A percentile compares a stretch with the other conserved stretches of the same genome.
Evolutionary conservation across 2,329 filamentous ascomycete genomes (phyloP).

Genomic region (Teratosphaeria zuluensis): DNA sequence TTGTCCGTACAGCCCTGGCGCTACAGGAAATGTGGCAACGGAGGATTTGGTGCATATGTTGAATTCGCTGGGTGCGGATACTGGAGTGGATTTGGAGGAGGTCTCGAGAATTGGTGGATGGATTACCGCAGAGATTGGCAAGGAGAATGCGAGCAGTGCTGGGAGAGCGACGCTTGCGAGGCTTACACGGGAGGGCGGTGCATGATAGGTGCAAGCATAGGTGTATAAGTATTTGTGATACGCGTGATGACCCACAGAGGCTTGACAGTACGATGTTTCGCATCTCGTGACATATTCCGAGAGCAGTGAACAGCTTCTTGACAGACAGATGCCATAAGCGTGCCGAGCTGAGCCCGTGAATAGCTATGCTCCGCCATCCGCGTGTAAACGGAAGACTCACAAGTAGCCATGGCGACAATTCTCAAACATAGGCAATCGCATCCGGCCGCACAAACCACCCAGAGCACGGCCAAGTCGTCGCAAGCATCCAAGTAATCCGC

Average conservation of each 20-base stretch:
- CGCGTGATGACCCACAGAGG: neutral
- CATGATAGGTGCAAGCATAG: neutral
- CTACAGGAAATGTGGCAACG: constrained; percentile 76
- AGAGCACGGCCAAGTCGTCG: neutral
- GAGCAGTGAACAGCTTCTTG: no score
- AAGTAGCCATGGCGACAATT: neutral
- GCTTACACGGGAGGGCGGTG: constrained; percentile 5
- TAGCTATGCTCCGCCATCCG: neutral
- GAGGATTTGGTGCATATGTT: constrained; percentile 73
- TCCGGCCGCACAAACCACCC: neutral
- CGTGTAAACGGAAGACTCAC: neutral
- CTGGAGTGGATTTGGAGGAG: constrained; percentile 60
- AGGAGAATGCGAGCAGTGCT: constrained; percentile 55
- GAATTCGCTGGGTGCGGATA: constrained; percentile 63
- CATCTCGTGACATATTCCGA: no score
- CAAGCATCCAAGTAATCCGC: neutral
- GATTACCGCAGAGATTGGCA: constrained; percentile 57
- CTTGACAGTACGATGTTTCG: no score
- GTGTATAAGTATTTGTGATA: neutral
- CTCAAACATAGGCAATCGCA: neutral
- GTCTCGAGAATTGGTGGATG: constrained; percentile 61
- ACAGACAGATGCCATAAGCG: neutral
- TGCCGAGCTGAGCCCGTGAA: neutral
- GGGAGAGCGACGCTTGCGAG: constrained; percentile 46
- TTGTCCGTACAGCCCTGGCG: constrained; percentile 76